Base-by-base conservation (phyloP, 140 eudicot genomes). In the Cichorium intybus region DNA sequence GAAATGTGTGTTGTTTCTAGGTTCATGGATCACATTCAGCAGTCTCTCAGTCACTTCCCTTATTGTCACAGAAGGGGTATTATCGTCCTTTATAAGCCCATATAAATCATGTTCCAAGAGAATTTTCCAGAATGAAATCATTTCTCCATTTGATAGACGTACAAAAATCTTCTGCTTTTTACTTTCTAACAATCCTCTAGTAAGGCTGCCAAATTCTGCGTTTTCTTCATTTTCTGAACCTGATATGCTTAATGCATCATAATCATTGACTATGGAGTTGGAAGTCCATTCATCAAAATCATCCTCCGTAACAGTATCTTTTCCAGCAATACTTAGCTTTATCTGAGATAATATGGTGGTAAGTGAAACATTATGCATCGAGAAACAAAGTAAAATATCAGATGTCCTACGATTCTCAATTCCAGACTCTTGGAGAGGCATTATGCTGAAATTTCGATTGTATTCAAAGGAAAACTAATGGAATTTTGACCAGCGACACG, bases 181-280 rank as follows among this genome's bases (percentile, higher is more conserved):
- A 56, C 24, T 71, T 72, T 39, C 77, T 17, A 48, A 67, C 50
- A 62, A 50, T 72, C 71, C 79, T n/a, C n/a, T 70, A 50, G 67
- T 70, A 12, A 14, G 22, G 26, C 33, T 46, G 39, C 72, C 78
- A 47, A 54, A 27, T 56, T 59, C 79, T 56, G 48, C 72, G 29
- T 83, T 80, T 49, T 82, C 84, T 76, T 92, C 95, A 50, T 81
- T 87, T 33, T 92, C 96, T 37, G 96, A 92, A 62, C 87, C 92
- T 21, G 95, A 87, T 71, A 82, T 87, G 71, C 97, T 91, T 21
- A 96, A 87, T 59, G 75, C 72, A 24, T 85, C 95, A 68, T 70
- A 29, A 68, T 85, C 89, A 68, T 76, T 79, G 50, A 74, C 71
- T 49, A 79, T 67, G 15, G 96, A 78, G 60, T 79, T 84, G 54